phyloP scores from a whole-genome alignment of 495 filamentous ascomycete species.

The Pseudevernia furfuracea region DNA sequence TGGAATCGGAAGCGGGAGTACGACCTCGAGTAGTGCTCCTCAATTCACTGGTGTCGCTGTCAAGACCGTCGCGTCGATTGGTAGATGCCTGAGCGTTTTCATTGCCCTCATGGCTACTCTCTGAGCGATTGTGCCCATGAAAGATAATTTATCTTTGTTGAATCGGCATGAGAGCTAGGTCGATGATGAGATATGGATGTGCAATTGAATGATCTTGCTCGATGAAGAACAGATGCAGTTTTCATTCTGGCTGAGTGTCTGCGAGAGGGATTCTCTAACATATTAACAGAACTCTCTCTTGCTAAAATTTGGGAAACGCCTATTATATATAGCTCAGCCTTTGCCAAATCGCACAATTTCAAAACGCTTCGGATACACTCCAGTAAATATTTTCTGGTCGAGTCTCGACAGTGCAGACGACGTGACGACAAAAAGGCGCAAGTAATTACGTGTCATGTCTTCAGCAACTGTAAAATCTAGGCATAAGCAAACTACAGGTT shows the following conservation, averaged over 20 bases:
- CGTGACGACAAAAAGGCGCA: too few relatives aligned
- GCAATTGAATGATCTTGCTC: background rate
- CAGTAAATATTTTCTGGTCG: background rate
- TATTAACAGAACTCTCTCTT: background rate
- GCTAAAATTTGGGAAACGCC: background rate
- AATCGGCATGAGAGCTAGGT: background rate
- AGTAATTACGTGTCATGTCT: background rate
- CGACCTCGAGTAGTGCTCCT: background rate
- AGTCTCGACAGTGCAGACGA: background rate
- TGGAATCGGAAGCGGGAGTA: background rate
- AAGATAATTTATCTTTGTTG: background rate
- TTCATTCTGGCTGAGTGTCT: background rate
- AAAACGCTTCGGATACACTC: background rate
- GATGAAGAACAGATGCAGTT: background rate
- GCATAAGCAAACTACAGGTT: background rate
- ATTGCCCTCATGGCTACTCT: slow-evolving; percentile 7
- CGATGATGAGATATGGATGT: background rate
- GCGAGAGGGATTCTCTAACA: background rate
- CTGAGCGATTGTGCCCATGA: background rate
- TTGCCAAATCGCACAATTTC: background rate
- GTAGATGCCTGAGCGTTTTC: slow-evolving; percentile 10
- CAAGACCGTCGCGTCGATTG: slow-evolving; percentile 5
- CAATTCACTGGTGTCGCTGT: slow-evolving; percentile 20
- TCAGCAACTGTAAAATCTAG: background rate
- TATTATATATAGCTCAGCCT: background rate